Base-by-base conservation (phyloP, 345 rosid genomes). In the Arabidopsis arenosa region DNA sequence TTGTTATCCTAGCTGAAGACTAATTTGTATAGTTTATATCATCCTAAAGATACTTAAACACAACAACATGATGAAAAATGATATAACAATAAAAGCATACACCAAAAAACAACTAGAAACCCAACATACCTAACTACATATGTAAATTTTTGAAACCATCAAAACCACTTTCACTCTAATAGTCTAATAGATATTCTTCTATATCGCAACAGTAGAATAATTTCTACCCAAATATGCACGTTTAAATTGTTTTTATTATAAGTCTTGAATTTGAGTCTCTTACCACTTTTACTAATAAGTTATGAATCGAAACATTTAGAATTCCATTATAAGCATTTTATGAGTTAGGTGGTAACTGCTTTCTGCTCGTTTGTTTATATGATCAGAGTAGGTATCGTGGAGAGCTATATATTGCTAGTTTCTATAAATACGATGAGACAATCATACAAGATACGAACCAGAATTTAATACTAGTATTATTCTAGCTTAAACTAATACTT, bases 401-500 rank as follows among this genome's bases (percentile, higher is more conserved):
- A 75, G 61, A 28, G 63, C 72, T 66, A 59, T 49, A 28, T 28
- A 28, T 28, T 30, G 68, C 53, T 68, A 35, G 43, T 28, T 23
- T 30, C 32, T 18, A 59, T 49, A 39, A 72, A 62, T 39, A 63
- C 44, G n/a, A 59, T 67, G 73, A 74, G 70, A 73, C 70, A 61
- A 75, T 75, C 68, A 66, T 35, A 66, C 4, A 75, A 66, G 67
- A 75, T 75, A 75, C 67, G 62, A 37, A 13, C 43, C 61, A 58
- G 3, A 67, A 39, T 49, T 75, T 57, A 7, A 47, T 47, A 28
- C 32, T 54, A 28, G 41, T 51, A 56, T 28, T 43, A 48, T 17
- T 36, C 21, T 26, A 4, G 12, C 33, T 28, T 66, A 75, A 74
- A 66, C 44, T 28, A 47, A 48, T 61, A 28, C 35, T 48, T 51